Base-by-base conservation (phyloP, 2,329 filamentous ascomycete species). In the Botrytis squamosa region DNA sequence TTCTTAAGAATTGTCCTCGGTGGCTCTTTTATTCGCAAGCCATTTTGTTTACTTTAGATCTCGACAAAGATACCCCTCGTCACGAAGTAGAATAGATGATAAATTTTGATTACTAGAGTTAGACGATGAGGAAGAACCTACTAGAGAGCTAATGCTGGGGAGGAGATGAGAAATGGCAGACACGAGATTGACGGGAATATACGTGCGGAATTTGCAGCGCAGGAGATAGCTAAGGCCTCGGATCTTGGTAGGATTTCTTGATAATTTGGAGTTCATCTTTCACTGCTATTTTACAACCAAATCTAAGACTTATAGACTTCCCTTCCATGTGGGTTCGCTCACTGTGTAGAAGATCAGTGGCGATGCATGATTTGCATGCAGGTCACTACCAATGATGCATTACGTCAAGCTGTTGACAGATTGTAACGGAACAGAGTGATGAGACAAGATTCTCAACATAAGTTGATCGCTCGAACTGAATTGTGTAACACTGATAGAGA, bases 341-440 rank as follows among this genome's bases (percentile, higher is more conserved):
- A 3, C 25, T 4, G 0, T 10, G 1, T 52, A 14, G 1, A n/a
- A 6, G 0, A n/a, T 6, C 10, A 16, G 25, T n/a, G 1, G 1
- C 4, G 4, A n/a, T 55, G 49, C 14, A 25, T 6, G 14, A 7
- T n/a, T 36, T 3, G 22, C 59, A 40, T 0, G 22, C 59, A 40
- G 0, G 16, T 14, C 8, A n/a, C 12, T 1, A n/a, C 22, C 20
- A 38, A 40, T 16, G 12, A 9, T 40, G 1, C 1, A 40, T 25
- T 8, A 14, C 36, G 22, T 63, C 12, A 25, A 18, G 12, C 22
- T 40, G 12, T n/a, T 63, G 7, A 22, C 25, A 14, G 1, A 42
- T 8, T 40, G 12, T 16, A 14, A 9, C 7, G 0, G 25, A 4
- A 40, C 5, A 6, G 12, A 25, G 14, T 14, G 36, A n/a, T 8